Conservation (phyloP, 345 rosid species). For the Atalantia buxifolia region DNA sequence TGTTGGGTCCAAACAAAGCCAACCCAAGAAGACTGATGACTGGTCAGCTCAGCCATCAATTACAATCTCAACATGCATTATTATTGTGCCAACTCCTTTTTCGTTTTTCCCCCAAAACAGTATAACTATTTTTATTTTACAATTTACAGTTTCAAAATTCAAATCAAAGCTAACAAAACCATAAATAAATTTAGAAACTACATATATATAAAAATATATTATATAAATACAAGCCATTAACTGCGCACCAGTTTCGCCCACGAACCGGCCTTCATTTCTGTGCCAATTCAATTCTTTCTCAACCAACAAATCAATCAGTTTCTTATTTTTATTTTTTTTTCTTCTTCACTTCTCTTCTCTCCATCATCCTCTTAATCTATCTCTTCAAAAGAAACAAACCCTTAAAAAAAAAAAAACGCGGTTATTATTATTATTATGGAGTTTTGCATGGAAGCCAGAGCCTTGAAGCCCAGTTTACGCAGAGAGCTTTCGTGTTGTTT, state of each 20-base stretch:
- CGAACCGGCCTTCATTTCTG: conserved; percentile 37
- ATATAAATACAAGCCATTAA: conserved; percentile 35
- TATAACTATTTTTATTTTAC: too few species aligned
- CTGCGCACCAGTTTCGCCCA: conserved; percentile 43
- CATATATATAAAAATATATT: background rate
- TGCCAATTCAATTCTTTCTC: conserved; percentile 22
- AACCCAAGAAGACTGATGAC: background rate
- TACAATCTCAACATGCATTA: background rate
- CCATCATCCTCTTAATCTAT: background rate
- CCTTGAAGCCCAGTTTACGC: conserved; percentile 53
- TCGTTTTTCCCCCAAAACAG: too few species aligned
- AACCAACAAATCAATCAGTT: background rate
- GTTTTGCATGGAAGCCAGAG: conserved; percentile 54
- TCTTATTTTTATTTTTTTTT: background rate
- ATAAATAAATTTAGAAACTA: background rate
- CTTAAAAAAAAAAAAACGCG: background rate
- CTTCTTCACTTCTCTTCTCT: background rate
- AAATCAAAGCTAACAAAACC: background rate
- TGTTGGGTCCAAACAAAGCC: conserved; percentile 27
- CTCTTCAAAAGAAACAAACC: background rate
- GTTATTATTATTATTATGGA: conserved; percentile 19
- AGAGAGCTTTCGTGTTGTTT: conserved; percentile 28
- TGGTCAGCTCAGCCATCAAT: background rate
- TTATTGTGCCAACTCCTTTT: background rate
- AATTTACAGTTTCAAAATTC: background rate